phyloP scores from a whole-genome alignment of 257 asterid species.

The Mentha longifolia region DNA sequence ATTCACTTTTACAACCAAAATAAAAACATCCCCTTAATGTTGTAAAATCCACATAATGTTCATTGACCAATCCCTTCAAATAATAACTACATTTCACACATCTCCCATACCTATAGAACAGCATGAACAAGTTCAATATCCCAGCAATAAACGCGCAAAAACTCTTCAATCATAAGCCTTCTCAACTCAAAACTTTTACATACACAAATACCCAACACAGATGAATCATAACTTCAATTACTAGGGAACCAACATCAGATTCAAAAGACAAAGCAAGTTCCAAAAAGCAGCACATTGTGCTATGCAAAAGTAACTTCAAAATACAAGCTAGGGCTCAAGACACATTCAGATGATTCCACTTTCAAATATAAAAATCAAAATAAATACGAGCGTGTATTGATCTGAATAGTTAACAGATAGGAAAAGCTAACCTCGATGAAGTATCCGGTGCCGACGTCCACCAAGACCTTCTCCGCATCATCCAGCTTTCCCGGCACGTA shows the following conservation, averaged over 20 bases:
- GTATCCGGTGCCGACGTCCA: slow-evolving; percentile 95
- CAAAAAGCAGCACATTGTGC: background rate
- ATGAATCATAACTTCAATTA: background rate
- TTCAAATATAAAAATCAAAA: background rate
- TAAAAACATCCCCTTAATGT: background rate
- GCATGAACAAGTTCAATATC: background rate
- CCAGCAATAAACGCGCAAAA: slow-evolving; percentile 9
- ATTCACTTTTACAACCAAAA: slow-evolving; percentile 1
- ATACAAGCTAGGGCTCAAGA: background rate
- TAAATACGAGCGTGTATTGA: background rate
- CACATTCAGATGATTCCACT: background rate
- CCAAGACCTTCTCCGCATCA: slow-evolving; percentile 86
- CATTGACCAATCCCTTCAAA: background rate
- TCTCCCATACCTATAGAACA: background rate
- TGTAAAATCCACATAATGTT: background rate
- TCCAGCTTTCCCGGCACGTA: slow-evolving; percentile 86
- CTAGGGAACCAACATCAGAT: slow-evolving; percentile 7
- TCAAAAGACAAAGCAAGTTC: background rate
- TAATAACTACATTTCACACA: background rate
- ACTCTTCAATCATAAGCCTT: background rate
- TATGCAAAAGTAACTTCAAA: background rate
- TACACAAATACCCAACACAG: background rate
- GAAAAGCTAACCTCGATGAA: slow-evolving; percentile 69
- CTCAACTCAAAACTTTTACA: background rate
- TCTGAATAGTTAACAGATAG: background rate